Evolutionary conservation across 2,329 filamentous ascomycete genomes (phyloP), one percentile per base, ranked within the genome.

Genomic region (Lasiodiplodia citricola): DNA sequence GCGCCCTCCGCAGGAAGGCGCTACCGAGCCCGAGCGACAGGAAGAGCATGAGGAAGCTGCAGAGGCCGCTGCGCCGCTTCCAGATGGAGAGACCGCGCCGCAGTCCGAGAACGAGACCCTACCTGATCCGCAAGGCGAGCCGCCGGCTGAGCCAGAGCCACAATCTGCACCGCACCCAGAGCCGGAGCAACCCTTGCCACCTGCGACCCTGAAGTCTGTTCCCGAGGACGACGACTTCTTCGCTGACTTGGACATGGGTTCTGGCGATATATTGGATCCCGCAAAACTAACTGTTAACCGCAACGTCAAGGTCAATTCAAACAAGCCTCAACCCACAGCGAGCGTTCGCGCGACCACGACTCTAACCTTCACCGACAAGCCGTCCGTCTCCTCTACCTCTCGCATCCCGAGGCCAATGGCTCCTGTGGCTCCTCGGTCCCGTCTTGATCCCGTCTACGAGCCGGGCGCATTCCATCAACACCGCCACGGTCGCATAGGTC

Each of bases 401-500:
- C 90, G 94, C 68, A 91, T 97, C 70, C 94, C 95, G 47, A 88
- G 94, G 64, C 91, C 94, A 44, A 85, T 91, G 67, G 80, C 80
- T 44, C 87, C 90, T 5, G 75, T 21, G 13, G 52, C 80, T 18
- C 77, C 74, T 23, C 82, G 82, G 66, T 79, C 80, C 10, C 90
- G 91, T 21, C 86, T 98, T n/a, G 95, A 97, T 76, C 94, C 95
- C 25, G 94, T 98, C 6, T 96, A 93, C 50, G 95, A 98, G 81
- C 94, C 90, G 72, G 94, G 94, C 63, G 93, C 90, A 4, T 88
- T 92, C 86, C 88, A 72, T 88, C 88, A 80, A 82, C 91, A 72
- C 82, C 88, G 67, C 86, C 88, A 67, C 85, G 91, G 23, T 85
- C 87, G 70, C 37, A 80, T 80, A 64, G 85, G 88, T 71, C 82